Conservation (phyloP, 1,284 basidiomycete species). For the Pseudozyma flocculosa region DNA sequence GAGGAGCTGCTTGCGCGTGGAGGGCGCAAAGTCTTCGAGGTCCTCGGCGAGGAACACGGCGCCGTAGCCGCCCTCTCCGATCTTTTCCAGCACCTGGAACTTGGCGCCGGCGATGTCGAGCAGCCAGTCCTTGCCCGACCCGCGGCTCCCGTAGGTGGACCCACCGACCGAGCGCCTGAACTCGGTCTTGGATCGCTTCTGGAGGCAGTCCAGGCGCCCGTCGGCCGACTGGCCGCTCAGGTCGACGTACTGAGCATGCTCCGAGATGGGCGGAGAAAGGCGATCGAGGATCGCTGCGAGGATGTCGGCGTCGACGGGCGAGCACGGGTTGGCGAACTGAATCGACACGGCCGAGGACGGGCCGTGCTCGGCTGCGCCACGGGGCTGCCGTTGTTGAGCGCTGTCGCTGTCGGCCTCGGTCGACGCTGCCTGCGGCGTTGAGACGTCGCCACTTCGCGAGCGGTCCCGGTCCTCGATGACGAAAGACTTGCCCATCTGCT, state of each 20-base stretch:
- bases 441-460: background rate
- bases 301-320: conserved; percentile 75
- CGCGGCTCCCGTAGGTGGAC: conserved; percentile 23
- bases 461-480: background rate
- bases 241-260: conserved; percentile 69
- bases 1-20: conserved; percentile 1
- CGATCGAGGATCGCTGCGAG: conserved; percentile 68
- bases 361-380: no score
- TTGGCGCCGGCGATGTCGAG: conserved; percentile 14
- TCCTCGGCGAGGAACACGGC: conserved; percentile 78
- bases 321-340: conserved; percentile 77
- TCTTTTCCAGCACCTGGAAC: conserved; percentile 69
- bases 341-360: background rate
- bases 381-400: no score
- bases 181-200: conserved; percentile 60
- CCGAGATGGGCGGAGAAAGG: conserved; percentile 64
- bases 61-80: conserved; percentile 96
- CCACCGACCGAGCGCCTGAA: conserved; percentile 52
- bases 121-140: conserved; percentile 11
- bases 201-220: conserved; percentile 67
- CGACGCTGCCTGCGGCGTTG: background rate
- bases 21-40: conserved; percentile 29
- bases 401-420: background rate
- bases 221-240: conserved; percentile 63
- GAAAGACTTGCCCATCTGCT: conserved; percentile 1